A percentile compares a stretch with the other conserved stretches of the same genome.
phyloP scores from a whole-genome alignment of 1,139 yeast genomes.

The Arxiozyma slooffiae region DNA sequence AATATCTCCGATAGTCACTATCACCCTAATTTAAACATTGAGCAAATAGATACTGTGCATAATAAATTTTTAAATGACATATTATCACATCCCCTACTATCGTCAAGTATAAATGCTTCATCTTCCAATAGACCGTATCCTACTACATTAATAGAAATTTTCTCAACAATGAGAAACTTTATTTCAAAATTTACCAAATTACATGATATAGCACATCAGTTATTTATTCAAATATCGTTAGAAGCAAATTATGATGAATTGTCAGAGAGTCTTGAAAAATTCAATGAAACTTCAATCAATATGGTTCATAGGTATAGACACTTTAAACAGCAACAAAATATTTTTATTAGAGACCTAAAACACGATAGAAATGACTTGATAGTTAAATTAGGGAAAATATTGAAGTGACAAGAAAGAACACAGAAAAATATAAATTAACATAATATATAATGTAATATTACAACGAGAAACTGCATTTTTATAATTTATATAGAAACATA shows the following conservation, averaged over 20 bases:
- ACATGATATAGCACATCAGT: conserved; percentile 23
- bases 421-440: too few relatives aligned
- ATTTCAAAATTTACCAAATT: conserved; percentile 15
- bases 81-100: conserved; percentile 20
- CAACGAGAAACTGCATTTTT: not conserved
- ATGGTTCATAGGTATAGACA: conserved; percentile 16
- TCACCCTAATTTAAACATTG: conserved; percentile 16
- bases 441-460: too few relatives aligned
- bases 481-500: not conserved
- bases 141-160: conserved; percentile 18
- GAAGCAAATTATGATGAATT: conserved; percentile 13
- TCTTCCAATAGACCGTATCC: conserved; percentile 25
- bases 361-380: conserved; percentile 24
- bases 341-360: conserved; percentile 23
- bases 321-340: conserved; percentile 14
- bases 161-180: conserved; percentile 22
- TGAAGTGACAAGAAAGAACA: conserved; percentile 2
- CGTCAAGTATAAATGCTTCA: conserved; percentile 14
- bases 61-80: conserved; percentile 18
- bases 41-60: conserved; percentile 22
- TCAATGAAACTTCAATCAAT: conserved; percentile 15
- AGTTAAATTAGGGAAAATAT: conserved; percentile 17
- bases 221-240: conserved; percentile 23
- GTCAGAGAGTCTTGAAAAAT: conserved; percentile 11
- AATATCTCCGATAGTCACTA: not conserved